Evolutionary conservation across 2,329 filamentous ascomycete species (phyloP).

Genomic region (Aspergillus aculeatus): DNA sequence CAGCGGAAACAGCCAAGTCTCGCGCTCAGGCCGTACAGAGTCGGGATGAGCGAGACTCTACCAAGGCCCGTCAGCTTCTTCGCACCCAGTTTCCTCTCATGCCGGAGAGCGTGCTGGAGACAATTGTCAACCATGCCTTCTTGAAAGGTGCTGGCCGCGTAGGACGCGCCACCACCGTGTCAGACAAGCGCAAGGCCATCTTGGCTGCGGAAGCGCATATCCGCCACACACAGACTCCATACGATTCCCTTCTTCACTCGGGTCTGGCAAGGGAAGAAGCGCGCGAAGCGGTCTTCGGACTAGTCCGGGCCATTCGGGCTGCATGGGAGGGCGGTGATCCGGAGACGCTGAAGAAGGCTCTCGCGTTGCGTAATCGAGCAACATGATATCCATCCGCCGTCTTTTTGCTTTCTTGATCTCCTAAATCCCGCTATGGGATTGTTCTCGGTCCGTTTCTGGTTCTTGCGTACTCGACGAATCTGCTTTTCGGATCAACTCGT

Average conservation of each 20-base stretch:
- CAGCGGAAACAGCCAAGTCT: slow-evolving; percentile 40
- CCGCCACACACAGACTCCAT: slow-evolving; percentile 42
- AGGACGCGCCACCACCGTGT: slow-evolving; percentile 33
- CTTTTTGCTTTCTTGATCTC: no score
- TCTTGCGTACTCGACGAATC: not conserved
- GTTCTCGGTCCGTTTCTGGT: not conserved
- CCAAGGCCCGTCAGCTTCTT: slow-evolving; percentile 29
- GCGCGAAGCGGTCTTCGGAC: slow-evolving; percentile 32
- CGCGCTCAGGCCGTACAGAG: slow-evolving; percentile 41
- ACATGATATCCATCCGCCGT: not conserved
- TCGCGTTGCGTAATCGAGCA: slow-evolving; percentile 14
- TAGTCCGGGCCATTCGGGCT: slow-evolving; percentile 28
- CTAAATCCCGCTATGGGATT: no score
- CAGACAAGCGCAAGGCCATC: slow-evolving; percentile 35
- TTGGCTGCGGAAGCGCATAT: slow-evolving; percentile 47
- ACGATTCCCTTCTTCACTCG: slow-evolving; percentile 35
- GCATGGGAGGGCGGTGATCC: slow-evolving; percentile 31
- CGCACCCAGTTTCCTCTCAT: slow-evolving; percentile 39
- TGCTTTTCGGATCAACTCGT: not conserved
- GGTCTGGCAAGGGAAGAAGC: slow-evolving; percentile 30
- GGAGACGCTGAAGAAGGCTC: not conserved
- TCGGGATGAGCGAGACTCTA: slow-evolving; percentile 34
- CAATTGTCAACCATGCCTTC: slow-evolving; percentile 41
- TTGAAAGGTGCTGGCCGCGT: slow-evolving; percentile 43
- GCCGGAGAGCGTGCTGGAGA: slow-evolving; percentile 32